Conservation (phyloP, 2,329 filamentous ascomycete species). For the Fusarium ramigenum region DNA sequence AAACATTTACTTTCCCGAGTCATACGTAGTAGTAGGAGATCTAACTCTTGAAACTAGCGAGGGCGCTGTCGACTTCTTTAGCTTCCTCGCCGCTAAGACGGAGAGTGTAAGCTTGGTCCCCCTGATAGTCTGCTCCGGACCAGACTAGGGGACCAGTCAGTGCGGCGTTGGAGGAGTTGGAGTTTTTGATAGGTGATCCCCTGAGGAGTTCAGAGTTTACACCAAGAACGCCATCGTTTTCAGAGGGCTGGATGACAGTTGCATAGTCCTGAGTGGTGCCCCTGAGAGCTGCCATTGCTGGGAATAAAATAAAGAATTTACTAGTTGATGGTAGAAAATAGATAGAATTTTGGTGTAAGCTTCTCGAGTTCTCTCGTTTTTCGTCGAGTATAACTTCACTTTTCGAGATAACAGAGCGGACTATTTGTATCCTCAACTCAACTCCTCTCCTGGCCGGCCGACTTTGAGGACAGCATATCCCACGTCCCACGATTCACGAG, state of each 20-base stretch:
- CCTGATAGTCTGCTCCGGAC: constrained; percentile 36
- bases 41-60: constrained; percentile 44
- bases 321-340: background rate
- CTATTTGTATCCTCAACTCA: constrained; percentile 26
- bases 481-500: constrained; percentile 8
- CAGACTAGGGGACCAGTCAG: constrained; percentile 39
- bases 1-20: background rate
- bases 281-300: constrained; percentile 21
- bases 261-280: constrained; percentile 17
- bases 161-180: background rate
- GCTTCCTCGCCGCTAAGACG: constrained; percentile 29
- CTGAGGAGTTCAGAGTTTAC: constrained; percentile 20
- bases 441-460: background rate
- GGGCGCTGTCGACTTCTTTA: constrained; percentile 36
- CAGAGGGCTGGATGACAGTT: background rate
- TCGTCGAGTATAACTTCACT: background rate
- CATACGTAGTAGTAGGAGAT: background rate
- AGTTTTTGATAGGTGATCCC: constrained; percentile 7
- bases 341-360: background rate
- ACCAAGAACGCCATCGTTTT: constrained; percentile 1
- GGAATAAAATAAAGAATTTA: background rate
- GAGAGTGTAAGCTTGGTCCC: constrained; percentile 24
- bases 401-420: background rate
- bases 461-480: constrained; percentile 9
- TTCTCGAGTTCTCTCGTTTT: background rate